Base-by-base conservation (phyloP, 768 basidiomycete genomes). In the Termitomyces heimii region DNA sequence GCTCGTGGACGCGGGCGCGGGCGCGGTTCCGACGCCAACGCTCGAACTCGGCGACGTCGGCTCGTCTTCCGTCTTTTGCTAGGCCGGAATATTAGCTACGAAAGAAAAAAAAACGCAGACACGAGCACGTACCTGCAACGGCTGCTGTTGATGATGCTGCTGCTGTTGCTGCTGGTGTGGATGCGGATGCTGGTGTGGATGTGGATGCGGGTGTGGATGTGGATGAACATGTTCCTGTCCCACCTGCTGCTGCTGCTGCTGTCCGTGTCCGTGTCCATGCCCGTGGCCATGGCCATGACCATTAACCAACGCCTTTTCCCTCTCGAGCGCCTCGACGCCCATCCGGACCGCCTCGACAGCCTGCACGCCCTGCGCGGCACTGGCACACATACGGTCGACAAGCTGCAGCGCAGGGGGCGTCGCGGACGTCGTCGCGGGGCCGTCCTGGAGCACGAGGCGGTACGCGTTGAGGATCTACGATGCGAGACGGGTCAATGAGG, bases 111-210 rank as follows among this genome's bases (percentile, higher is more conserved):
- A n/a, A n/a, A n/a, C n/a, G n/a, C 12, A 22, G 16, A n/a, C 31
- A 22, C 24, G 14, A 40, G 13, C 1, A 40, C 60, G 44, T 20
- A 59, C 62, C 62, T 62, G 61, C 46, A 48, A 48, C 14, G 32
- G 29, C 10, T 48, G 28, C 0, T 5, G 53, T 5, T 52, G 18
- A 10, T 34, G 31, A 0, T 10, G n/a, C 18, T 44, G 42, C 10
- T 1, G 16, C 24, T 32, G 44, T 1, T n/a, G n/a, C n/a, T n/a
- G n/a, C n/a, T n/a, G n/a, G n/a, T n/a, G n/a, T n/a, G n/a, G n/a
- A n/a, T n/a, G n/a, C n/a, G n/a, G n/a, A n/a, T n/a, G n/a, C n/a
- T n/a, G n/a, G n/a, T n/a, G n/a, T n/a, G n/a, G n/a, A 7, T 32
- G 52, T 8, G 12, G 29, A 10, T 53, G 52, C 7, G 44, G 48